These are phyloP conservation scores for Metschnikowia rubicola DNA, from an alignment of 805 yeast species.

Conservation along the genomic window DNA sequence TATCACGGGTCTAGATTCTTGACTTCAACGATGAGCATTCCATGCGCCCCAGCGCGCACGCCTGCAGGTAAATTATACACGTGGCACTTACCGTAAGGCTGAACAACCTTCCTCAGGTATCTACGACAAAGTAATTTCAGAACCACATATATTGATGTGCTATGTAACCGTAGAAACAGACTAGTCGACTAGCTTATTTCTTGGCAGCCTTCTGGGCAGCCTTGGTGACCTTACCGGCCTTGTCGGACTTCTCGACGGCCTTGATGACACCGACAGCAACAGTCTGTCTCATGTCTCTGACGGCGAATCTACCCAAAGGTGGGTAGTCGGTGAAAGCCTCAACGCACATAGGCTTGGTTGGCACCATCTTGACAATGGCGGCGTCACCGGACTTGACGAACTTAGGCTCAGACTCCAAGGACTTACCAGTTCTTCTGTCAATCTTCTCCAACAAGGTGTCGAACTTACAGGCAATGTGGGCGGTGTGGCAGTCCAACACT, in stretches of 20 bases:
- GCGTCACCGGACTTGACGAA: constrained; percentile 39
- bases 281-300: constrained; percentile 99
- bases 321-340: constrained; percentile 45
- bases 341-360: constrained; percentile 44
- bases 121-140: too few relatives aligned
- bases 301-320: constrained; percentile 52
- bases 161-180: not conserved
- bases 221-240: constrained; percentile 94
- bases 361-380: constrained; percentile 41
- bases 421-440: constrained; percentile 65
- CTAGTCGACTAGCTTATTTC: constrained; percentile 45
- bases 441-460: constrained; percentile 76
- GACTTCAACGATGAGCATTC: too few relatives aligned
- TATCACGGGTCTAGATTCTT: too few relatives aligned
- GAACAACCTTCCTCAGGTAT: too few relatives aligned
- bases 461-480: constrained; percentile 89
- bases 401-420: constrained; percentile 32
- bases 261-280: constrained; percentile 99
- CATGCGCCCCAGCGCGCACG: too few relatives aligned
- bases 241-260: constrained; percentile 83
- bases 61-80: too few relatives aligned
- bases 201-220: constrained; percentile 83
- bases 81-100: too few relatives aligned
- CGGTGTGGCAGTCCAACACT: constrained; percentile 89
- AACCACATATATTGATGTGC: not conserved